Evolutionary conservation across 495 filamentous ascomycete genomes (phyloP), one percentile per base, ranked within the genome.

Genomic region (Poronia punctata): DNA sequence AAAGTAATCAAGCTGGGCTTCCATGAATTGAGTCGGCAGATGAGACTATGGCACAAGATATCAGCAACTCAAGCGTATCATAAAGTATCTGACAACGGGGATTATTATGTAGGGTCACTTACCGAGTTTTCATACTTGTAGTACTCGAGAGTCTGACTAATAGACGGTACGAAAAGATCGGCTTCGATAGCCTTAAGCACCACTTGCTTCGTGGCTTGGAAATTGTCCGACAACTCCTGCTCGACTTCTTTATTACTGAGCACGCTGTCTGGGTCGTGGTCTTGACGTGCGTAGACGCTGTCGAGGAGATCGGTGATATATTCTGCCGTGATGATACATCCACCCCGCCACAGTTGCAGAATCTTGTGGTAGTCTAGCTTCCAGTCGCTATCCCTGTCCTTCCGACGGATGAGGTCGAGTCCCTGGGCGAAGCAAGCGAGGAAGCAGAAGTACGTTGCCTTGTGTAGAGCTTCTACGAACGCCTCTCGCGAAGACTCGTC

Each of bases 1-100:
- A 45, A 88, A 87, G 45, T 77, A 86, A 54, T 87, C 80, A 66
- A 86, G 66, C 59, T 88, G 74, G 5, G 80, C 82, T 54, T 87
- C 82, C 70, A 81, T 80, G 49, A 86, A 86, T 51, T 76, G 69
- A 7, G 82, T 84, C 4, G 84, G 78, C 14, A 83, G 45, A 33
- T 63, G 62, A 5, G 69, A 67, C 33, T 37, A 25, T 9, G 3
- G 3, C n/a, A n/a, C n/a, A n/a, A n/a, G n/a, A n/a, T n/a, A n/a
- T n/a, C n/a, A n/a, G n/a, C n/a, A n/a, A n/a, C n/a, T n/a, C n/a
- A n/a, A n/a, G n/a, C n/a, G n/a, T n/a, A n/a, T n/a, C n/a, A n/a
- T n/a, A n/a, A n/a, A n/a, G n/a, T n/a, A n/a, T n/a, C n/a, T n/a
- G 14, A 17, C 14, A 32, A 16, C 4, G 12, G 17, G 6, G 19